phyloP scores from a whole-genome alignment of 2,329 filamentous ascomycete genomes.

The Hymenoscyphus fructigenus region DNA sequence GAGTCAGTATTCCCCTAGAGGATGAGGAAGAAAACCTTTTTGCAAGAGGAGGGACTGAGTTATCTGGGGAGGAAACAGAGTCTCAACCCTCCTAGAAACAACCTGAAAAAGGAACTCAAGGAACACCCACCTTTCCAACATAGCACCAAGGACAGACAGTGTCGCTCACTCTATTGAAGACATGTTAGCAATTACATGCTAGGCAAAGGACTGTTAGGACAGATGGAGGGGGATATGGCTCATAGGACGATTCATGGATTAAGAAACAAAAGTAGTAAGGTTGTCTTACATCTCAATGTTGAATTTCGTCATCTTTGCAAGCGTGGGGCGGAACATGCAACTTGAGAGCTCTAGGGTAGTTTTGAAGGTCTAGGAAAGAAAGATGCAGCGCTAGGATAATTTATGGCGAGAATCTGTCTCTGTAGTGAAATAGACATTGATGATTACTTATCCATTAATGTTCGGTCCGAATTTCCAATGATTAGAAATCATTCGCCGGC shows the following conservation, averaged over 20 bases:
- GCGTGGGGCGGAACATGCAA: constrained; percentile 27
- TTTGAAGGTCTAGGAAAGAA: neutral
- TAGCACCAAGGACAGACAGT: constrained; percentile 80
- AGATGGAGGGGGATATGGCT: neutral
- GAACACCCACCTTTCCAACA: constrained; percentile 57
- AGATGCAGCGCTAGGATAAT: constrained; percentile 1
- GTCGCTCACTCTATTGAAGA: constrained; percentile 59
- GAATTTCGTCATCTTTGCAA: constrained; percentile 66
- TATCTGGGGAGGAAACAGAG: too few species aligned
- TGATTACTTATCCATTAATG: constrained; percentile 25
- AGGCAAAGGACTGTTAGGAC: neutral
- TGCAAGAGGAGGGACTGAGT: too few species aligned
- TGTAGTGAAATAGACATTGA: constrained; percentile 5
- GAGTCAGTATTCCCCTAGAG: too few species aligned
- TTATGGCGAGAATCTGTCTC: neutral
- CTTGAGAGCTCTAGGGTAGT: neutral
- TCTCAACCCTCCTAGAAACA: too few species aligned
- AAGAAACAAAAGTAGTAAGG: neutral
- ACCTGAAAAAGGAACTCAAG: too few species aligned
- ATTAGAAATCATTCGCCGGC: constrained; percentile 26
- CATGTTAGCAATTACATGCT: neutral
- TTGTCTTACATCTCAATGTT: constrained; percentile 60
- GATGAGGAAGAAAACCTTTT: too few species aligned
- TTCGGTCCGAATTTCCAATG: constrained; percentile 7
- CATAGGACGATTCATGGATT: neutral